Conservation (phyloP, 2,329 filamentous ascomycete species). For the Stagonosporopsis chrysanthemi region DNA sequence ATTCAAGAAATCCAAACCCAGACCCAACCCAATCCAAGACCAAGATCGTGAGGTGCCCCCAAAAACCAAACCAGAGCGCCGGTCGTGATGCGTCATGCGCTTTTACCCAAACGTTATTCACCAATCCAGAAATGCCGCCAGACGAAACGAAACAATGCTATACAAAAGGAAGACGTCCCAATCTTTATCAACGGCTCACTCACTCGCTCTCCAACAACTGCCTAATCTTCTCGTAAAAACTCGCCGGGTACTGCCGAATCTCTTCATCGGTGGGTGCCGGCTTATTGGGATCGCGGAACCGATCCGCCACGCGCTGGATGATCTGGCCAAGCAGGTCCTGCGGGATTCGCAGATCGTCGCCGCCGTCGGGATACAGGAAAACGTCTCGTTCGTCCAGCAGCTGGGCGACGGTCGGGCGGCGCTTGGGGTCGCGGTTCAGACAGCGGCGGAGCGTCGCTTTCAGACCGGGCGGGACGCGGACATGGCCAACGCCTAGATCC, state of each 20-base stretch:
- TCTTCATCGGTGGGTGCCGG: slow-evolving; percentile 66
- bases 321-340: slow-evolving; percentile 67
- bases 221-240: slow-evolving; percentile 58
- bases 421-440: slow-evolving; percentile 64
- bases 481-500: slow-evolving; percentile 70
- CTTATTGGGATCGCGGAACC: slow-evolving; percentile 61
- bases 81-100: neutral
- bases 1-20: too few relatives aligned
- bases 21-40: neutral
- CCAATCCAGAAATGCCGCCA: neutral
- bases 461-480: slow-evolving; percentile 62
- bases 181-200: too few relatives aligned
- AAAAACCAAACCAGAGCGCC: neutral
- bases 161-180: neutral
- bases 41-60: neutral
- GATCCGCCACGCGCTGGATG: slow-evolving; percentile 65
- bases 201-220: slow-evolving; percentile 46
- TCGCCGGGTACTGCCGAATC: slow-evolving; percentile 54
- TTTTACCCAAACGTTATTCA: neutral
- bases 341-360: slow-evolving; percentile 58
- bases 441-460: slow-evolving; percentile 65
- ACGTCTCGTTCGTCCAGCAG: slow-evolving; percentile 63
- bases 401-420: slow-evolving; percentile 64
- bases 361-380: slow-evolving; percentile 65
- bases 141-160: neutral